These are phyloP conservation scores for Fragilaria radians DNA, from an alignment of 108 stramenopile species.

Conservation along the genomic window DNA sequence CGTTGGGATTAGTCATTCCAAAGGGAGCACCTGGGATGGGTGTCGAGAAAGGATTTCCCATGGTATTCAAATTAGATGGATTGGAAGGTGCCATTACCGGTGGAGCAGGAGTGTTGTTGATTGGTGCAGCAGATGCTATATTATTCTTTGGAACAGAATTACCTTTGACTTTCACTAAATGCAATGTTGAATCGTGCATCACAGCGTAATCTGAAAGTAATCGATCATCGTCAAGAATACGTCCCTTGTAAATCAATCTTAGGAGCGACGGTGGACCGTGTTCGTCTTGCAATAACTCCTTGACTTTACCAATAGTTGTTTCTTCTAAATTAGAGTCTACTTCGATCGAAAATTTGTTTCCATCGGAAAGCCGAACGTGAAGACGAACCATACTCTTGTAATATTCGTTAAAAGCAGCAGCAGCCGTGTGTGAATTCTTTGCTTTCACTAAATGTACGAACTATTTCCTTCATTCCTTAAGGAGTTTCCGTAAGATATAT, in stretches of 20 bases:
- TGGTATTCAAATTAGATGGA: background rate
- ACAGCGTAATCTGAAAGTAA: conserved; percentile 56
- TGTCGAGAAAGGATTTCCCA: conserved; percentile 6
- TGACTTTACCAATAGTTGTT: background rate
- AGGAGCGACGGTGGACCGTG: conserved; percentile 52
- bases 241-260: conserved; percentile 90
- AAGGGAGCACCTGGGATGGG: background rate
- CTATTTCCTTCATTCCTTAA: too few relatives aligned
- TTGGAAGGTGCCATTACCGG: conserved; percentile 3
- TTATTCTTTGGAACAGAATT: conserved; percentile 7
- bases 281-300: conserved; percentile 2
- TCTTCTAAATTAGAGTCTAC: background rate
- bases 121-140: conserved; percentile 13
- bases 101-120: conserved; percentile 15
- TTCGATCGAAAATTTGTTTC: background rate
- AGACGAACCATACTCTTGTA: too few relatives aligned
- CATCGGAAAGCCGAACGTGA: background rate
- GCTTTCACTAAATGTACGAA: too few relatives aligned
- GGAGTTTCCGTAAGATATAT: too few relatives aligned
- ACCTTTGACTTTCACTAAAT: conserved; percentile 57
- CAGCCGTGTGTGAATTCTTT: too few relatives aligned
- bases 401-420: too few relatives aligned
- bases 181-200: conserved; percentile 34
- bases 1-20: conserved; percentile 19
- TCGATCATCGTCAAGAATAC: conserved; percentile 81